Evolutionary conservation across 305 asterid species (phyloP).

Genomic region (Fraxinus angustifolia): DNA sequence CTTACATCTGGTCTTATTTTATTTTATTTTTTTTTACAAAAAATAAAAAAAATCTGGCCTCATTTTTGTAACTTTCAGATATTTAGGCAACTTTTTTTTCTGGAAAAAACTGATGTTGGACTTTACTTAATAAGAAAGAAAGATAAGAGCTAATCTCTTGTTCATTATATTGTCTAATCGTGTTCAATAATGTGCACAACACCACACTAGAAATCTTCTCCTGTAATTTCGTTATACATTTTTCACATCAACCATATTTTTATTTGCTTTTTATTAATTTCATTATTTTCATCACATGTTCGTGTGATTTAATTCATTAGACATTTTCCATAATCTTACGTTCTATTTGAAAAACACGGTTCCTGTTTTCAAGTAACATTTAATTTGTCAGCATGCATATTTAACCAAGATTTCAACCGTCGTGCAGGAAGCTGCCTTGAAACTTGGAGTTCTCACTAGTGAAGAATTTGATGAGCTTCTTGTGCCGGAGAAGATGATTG

Average conservation of each 20-base stretch:
- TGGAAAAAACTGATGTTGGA: not conserved
- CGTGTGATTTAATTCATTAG: not conserved
- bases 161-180: not conserved
- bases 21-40: not conserved
- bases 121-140: not conserved
- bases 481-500: conserved; percentile 88
- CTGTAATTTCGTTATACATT: not conserved
- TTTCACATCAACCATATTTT: not conserved
- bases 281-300: not conserved
- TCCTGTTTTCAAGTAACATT: not conserved
- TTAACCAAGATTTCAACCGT: not conserved
- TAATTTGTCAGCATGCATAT: not conserved
- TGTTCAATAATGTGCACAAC: not conserved
- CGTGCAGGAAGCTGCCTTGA: conserved; percentile 51
- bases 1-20: not conserved
- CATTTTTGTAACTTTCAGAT: not conserved
- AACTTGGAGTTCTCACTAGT: conserved; percentile 60
- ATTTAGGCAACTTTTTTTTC: not conserved
- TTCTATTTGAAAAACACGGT: not conserved
- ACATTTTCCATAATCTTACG: not conserved
- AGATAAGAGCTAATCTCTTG: not conserved
- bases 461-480: conserved; percentile 78
- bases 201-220: not conserved
- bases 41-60: not conserved
- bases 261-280: not conserved